These are phyloP conservation scores for Backusella luteola DNA, from an alignment of 192 early-diverging fungal species.

Conservation along the genomic window DNA sequence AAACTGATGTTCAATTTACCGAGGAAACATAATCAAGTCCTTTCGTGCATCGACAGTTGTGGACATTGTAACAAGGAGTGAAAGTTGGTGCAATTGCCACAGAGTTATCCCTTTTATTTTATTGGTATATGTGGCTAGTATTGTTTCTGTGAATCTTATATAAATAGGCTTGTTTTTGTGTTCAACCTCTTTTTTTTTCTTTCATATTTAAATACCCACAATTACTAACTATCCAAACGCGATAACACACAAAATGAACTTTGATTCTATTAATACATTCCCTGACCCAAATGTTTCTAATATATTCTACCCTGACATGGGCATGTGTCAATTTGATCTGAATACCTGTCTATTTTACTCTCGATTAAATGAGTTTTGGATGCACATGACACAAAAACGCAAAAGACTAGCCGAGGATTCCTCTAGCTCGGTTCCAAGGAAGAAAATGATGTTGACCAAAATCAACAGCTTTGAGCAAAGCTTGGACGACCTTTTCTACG, in stretches of 20 bases:
- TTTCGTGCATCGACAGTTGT: constrained; percentile 1
- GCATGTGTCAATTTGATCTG: neutral
- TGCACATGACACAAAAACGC: neutral
- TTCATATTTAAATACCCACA: neutral
- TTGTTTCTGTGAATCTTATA: neutral
- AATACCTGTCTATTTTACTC: neutral
- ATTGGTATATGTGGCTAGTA: neutral
- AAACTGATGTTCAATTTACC: constrained; percentile 3
- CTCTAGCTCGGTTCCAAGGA: neutral
- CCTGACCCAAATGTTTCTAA: neutral
- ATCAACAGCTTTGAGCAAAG: constrained; percentile 11
- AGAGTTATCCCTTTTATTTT: neutral
- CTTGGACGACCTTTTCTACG: constrained; percentile 22
- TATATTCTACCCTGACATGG: neutral
- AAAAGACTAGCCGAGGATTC: neutral
- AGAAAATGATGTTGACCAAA: neutral
- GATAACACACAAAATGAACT: neutral
- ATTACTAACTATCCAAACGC: neutral
- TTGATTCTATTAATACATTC: neutral
- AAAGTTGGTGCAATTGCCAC: neutral
- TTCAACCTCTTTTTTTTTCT: neutral
- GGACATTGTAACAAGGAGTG: neutral
- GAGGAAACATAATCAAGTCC: neutral
- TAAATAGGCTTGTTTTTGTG: neutral
- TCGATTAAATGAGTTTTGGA: neutral